These are phyloP conservation scores for Laguncularia racemosa DNA, from an alignment of 345 rosid species.

Conservation along the genomic window DNA sequence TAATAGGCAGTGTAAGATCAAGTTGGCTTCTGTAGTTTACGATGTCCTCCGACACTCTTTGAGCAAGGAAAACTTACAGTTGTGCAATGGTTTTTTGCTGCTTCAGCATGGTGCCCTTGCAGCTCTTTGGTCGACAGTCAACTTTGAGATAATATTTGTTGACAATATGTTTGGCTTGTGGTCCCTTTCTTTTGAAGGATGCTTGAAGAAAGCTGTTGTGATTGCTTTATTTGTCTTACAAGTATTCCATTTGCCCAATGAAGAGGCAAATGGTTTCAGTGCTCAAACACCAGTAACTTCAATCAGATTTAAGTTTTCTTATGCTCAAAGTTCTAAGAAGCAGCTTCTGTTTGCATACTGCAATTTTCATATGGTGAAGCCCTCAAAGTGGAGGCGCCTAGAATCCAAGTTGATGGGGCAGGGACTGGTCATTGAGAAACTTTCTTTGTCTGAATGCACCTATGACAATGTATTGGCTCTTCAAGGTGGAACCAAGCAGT, in stretches of 20 bases:
- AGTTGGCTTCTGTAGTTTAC: slow-evolving; percentile 25
- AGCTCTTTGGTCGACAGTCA: slow-evolving; percentile 58
- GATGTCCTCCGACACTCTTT: slow-evolving; percentile 25
- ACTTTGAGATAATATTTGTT: slow-evolving; percentile 82
- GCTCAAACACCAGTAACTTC: slow-evolving; percentile 61
- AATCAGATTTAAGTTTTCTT: slow-evolving; percentile 58
- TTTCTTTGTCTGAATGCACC: slow-evolving; percentile 62
- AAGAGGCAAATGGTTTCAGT: slow-evolving; percentile 38
- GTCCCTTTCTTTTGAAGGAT: slow-evolving; percentile 72
- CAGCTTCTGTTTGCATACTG: slow-evolving; percentile 57
- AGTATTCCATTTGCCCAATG: slow-evolving; percentile 36
- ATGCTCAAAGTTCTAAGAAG: slow-evolving; percentile 37
- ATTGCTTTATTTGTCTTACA: slow-evolving; percentile 47
- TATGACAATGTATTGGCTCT: slow-evolving; percentile 46
- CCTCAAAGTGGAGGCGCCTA: slow-evolving; percentile 51
- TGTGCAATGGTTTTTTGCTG: slow-evolving; percentile 34
- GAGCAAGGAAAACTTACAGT: slow-evolving; percentile 30
- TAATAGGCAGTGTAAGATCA: slow-evolving; percentile 27
- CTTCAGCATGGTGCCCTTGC: slow-evolving; percentile 52
- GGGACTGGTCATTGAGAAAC: slow-evolving; percentile 45
- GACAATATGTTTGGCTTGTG: slow-evolving; percentile 68
- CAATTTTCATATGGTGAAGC: slow-evolving; percentile 49
- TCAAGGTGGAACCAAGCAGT: slow-evolving; percentile 36
- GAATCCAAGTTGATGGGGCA: slow-evolving; percentile 45
- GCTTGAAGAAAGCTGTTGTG: slow-evolving; percentile 59